Evolutionary conservation across 352 stramenopile genomes (phyloP).

Genomic region (Poterioochromonas sp.): DNA sequence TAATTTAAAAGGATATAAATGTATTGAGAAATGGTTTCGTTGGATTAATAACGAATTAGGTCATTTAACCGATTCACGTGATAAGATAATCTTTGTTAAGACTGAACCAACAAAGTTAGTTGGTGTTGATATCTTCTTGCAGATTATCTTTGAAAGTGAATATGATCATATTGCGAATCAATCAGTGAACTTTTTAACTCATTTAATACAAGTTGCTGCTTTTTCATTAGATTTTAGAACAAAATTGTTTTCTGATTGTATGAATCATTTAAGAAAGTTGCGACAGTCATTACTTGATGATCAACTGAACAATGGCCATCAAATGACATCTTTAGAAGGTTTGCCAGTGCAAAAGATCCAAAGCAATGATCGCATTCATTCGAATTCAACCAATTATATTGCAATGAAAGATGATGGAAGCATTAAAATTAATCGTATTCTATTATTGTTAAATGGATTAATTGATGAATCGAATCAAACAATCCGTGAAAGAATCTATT

Average conservation of each 20-base stretch:
- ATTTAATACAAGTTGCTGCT: background rate
- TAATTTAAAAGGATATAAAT: background rate
- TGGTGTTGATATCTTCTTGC: background rate
- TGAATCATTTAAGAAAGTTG: background rate
- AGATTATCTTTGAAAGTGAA: background rate
- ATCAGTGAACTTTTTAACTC: background rate
- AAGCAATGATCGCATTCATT: background rate
- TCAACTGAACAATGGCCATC: background rate
- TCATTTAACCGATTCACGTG: background rate
- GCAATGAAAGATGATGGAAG: background rate
- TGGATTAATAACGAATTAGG: background rate
- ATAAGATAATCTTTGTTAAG: background rate
- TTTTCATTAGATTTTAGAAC: background rate
- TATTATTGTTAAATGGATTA: constrained; percentile 3
- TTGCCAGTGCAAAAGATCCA: background rate
- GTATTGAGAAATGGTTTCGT: constrained; percentile 17
- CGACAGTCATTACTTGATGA: background rate
- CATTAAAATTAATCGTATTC: background rate
- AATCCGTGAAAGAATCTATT: background rate
- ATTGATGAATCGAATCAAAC: background rate
- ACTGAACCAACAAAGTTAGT: background rate
- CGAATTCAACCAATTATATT: background rate
- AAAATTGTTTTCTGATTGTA: background rate
- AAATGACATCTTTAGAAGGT: background rate
- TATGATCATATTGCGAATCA: background rate